Evolutionary conservation across 2,329 filamentous ascomycete genomes (phyloP), one percentile per base, ranked within the genome.

Genomic region (Scytalidium sp.): DNA sequence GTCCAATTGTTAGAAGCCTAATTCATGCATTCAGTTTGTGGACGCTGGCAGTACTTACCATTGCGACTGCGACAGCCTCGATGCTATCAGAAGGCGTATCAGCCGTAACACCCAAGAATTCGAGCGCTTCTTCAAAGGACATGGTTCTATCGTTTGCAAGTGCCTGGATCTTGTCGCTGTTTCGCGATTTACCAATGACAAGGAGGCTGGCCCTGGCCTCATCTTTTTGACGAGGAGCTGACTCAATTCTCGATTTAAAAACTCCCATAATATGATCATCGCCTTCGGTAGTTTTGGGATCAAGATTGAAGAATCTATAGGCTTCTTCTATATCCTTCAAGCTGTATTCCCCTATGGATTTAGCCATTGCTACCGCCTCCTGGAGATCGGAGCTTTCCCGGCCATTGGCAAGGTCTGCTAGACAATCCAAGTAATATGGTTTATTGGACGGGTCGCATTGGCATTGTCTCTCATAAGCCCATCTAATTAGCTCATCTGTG

Each of bases 361-460:
- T 77, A 39, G 85, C 75, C 46, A 76, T 70, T 7, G 75, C 75
- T 20, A 83, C 78, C 60, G 82, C 79, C 27, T 74, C 73, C 40
- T 80, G 70, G n/a, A 90, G 74, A 7, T 72, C 63, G 40, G 80
- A 75, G 61, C 78, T 84, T 40, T 49, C 41, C 17, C 65, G 59
- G 17, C 78, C 75, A 20, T 70, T 68, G 15, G 79, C 78, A 47
- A 89, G 78, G 43, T 75, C 71, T 56, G 78, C 74, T n/a, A 90
- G 70, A 58, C 81, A 85, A 64, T 85, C 78, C 52, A 88, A 75
- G 62, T 88, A 88, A 60, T 82, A 81, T 2, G 82, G 67, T 17
- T 70, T 69, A 52, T 80, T 78, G 19, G 59, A 55, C 19, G 75
- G 73, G 62, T 88, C 82, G 45, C 74, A 76, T 8, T 69, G 62